These are phyloP conservation scores for Vigna angularis DNA, from an alignment of 306 rosid genomes.

Conservation along the genomic window DNA sequence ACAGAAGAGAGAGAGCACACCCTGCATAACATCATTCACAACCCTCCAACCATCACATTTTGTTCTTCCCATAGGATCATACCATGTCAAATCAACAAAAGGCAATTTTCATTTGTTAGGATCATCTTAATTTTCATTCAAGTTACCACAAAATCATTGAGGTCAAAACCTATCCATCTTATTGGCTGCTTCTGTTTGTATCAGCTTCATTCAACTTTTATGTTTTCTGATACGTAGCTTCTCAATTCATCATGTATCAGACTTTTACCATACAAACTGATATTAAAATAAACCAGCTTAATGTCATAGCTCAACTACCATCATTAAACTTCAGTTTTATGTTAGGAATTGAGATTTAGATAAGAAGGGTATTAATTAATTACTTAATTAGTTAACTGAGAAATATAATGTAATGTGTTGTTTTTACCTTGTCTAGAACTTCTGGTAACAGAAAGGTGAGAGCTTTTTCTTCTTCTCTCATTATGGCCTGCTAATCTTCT, in stretches of 20 bases:
- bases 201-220: not conserved
- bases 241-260: too few species aligned
- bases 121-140: not conserved
- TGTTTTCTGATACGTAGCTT: too few species aligned
- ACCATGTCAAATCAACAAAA: not conserved
- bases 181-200: not conserved
- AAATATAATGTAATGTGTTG: too few species aligned
- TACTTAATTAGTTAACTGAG: not conserved
- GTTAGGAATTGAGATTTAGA: not conserved
- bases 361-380: not conserved
- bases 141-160: not conserved
- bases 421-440: constrained; percentile 55
- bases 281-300: too few species aligned
- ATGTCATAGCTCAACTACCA: too few species aligned
- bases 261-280: too few species aligned
- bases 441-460: constrained; percentile 61
- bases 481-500: constrained; percentile 86
- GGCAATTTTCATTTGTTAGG: not conserved
- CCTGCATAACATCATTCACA: constrained; percentile 38
- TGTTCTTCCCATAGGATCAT: not conserved
- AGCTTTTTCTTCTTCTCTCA: constrained; percentile 81
- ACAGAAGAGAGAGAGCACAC: constrained; percentile 95
- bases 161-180: not conserved
- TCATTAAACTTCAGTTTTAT: too few species aligned
- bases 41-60: constrained; percentile 35